Base-by-base conservation (phyloP, 305 asterid species). In the Rubia balearica region DNA sequence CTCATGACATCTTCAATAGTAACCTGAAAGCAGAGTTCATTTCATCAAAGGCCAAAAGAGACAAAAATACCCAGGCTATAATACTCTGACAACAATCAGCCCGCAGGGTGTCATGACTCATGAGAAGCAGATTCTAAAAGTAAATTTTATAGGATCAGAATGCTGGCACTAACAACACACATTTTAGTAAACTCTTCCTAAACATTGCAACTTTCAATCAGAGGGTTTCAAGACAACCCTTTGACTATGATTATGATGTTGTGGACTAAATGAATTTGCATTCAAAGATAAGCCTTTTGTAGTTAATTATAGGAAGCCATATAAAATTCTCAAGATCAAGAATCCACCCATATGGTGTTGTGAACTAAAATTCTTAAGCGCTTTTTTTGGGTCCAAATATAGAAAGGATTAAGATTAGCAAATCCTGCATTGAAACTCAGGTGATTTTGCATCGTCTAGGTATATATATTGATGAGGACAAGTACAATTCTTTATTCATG, bases 1-100 rank as follows among this genome's bases (percentile, higher is more conserved):
- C 80, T 86, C 60, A 70, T 87, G 57, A 82, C 93, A 72, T 91
- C 99, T 77, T 82, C 89, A 76, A 94, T 82, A 55, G 86, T 86
- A 76, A 87, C 83, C 97, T 91, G 77, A 24, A 60, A 70, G 61
- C 33, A 79, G 70, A 19, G 71, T 70, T n/a, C 59, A 48, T 72
- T 75, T 63, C 27, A 70, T 81, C 59, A 83, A 77, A 64, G 76
- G 75, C 67, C 61, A 76, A 63, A 68, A 74, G 71, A 67, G 69
- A 22, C 71, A 46, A 74, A 11, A 2, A 74, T 67, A 49, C 22
- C 9, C 24, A 59, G 65, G 55, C 40, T 68, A n/a, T 13, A 46
- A 59, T 68, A 40, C 57, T 36, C 14, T 21, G 41, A 22, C 24
- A 8, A 43, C 51, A 73, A 24, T 24, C 42, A 22, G 60, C 9